Conservation (phyloP, 257 asterid genomes). For the Gentiana straminea region DNA sequence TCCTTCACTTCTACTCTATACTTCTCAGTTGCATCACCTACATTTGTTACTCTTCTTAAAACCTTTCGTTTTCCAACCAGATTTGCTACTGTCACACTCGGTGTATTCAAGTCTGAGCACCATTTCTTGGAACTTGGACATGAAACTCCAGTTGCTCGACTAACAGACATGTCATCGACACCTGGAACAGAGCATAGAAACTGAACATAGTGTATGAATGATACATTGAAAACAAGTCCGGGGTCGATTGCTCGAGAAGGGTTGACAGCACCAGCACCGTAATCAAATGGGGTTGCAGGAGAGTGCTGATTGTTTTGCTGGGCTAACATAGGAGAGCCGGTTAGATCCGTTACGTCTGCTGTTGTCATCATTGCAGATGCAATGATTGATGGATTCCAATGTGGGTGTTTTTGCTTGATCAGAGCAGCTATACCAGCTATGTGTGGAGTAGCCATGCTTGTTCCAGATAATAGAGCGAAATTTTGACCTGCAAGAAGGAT, state of each 20-base stretch:
- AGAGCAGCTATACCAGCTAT: constrained; percentile 58
- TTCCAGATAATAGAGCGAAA: constrained; percentile 56
- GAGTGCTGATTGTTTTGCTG: constrained; percentile 26
- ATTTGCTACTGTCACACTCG: constrained; percentile 53
- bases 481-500: constrained; percentile 29
- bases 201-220: constrained; percentile 36
- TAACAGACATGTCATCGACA: constrained; percentile 40
- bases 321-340: constrained; percentile 36
- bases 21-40: constrained; percentile 35
- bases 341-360: constrained; percentile 27
- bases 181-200: constrained; percentile 66
- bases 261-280: constrained; percentile 52
- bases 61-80: constrained; percentile 51
- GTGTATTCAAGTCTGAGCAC: constrained; percentile 57
- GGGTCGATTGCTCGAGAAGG: constrained; percentile 57
- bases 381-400: constrained; percentile 56
- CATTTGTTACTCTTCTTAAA: constrained; percentile 40
- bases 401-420: constrained; percentile 46
- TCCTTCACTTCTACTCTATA: constrained; percentile 35
- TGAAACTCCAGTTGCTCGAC: constrained; percentile 35
- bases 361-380: constrained; percentile 68
- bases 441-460: constrained; percentile 68
- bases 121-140: constrained; percentile 28
- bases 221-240: constrained; percentile 40
- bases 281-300: constrained; percentile 54